Base-by-base conservation (phyloP, 1,139 yeast species). In the Zygosaccharomyces pseudobailii region DNA sequence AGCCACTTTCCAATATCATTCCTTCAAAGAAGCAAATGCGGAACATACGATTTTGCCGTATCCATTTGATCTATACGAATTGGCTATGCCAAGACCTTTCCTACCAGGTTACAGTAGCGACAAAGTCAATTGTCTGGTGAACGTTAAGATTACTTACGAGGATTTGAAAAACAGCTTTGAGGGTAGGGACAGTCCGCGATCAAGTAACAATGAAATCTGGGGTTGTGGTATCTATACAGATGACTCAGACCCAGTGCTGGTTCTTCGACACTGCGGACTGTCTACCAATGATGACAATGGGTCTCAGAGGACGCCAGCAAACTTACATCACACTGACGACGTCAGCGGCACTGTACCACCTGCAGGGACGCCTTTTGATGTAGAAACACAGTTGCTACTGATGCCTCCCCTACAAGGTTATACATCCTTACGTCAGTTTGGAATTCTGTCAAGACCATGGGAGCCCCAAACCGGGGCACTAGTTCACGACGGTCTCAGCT, bases 141-240 rank as follows among this genome's bases (percentile, higher is more conserved):
- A 54, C 5, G 48, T 63, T 4, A 44, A 45, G 35, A 52, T 61
- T 17, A 47, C 43, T 5, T 53, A 51, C 50, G 60, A 54, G 40
- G 61, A 57, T 43, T 45, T 60, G n/a, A 45, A 37, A 13, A 40
- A 49, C 13, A 52, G 25, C 70, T 73, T 33, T 69, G 72, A 44
- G n/a, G 43, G 36, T 10, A 34, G 39, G 3, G 45, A 50, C 21
- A 48, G 54, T 37, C 55, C 54, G 19, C 53, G 68, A 31, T 43
- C 53, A 13, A 62, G 62, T 34, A 73, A 77, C 50, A 71, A 95
- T 36, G 78, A 79, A 47, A 61, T 89, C 1, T 92, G 97, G 97
- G 98, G 98, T 2, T 87, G 96, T 0, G 89, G 84, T 45, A 72
- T 92, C 3, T 92, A 90, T 66, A 87, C 97, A 1, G 97, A 92